Evolutionary conservation across 2,329 filamentous ascomycete species (phyloP).

Genomic region (Claviceps pazoutovae): DNA sequence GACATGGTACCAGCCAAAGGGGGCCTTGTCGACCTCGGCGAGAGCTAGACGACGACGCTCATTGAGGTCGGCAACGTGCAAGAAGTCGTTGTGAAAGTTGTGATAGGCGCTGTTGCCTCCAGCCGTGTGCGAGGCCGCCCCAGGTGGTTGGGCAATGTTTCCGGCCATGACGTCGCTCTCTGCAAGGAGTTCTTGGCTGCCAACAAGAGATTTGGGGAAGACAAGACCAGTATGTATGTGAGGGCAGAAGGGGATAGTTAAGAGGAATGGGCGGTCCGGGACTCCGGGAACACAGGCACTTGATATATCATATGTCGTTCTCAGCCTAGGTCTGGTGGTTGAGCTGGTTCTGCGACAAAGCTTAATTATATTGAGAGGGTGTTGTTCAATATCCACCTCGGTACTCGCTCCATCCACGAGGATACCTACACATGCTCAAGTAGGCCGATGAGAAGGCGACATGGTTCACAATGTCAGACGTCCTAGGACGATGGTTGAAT

Average conservation of each 20-base stretch:
- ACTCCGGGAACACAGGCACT: background rate
- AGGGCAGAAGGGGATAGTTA: background rate
- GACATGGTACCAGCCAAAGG: slow-evolving; percentile 75
- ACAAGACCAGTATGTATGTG: background rate
- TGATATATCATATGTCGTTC: background rate
- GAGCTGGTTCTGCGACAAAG: background rate
- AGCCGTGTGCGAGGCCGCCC: slow-evolving; percentile 29
- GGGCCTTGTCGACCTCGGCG: slow-evolving; percentile 68
- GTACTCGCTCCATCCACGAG: background rate
- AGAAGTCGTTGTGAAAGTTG: slow-evolving; percentile 65
- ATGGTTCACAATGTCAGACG: background rate
- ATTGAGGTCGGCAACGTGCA: slow-evolving; percentile 53
- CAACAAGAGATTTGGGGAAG: background rate
- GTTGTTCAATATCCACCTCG: background rate
- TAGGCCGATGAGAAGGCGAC: background rate
- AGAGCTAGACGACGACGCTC: slow-evolving; percentile 68
- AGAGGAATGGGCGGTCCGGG: background rate
- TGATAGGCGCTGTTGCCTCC: slow-evolving; percentile 60
- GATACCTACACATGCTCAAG: background rate
- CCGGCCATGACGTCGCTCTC: slow-evolving; percentile 2
- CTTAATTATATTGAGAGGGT: background rate
- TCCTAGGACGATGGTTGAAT: background rate
- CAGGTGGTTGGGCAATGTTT: slow-evolving; percentile 4
- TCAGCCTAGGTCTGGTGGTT: too few relatives aligned
- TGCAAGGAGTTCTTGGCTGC: background rate